Evolutionary conservation across 2,329 filamentous ascomycete species (phyloP).

Genomic region (Arachnomyces sp.): DNA sequence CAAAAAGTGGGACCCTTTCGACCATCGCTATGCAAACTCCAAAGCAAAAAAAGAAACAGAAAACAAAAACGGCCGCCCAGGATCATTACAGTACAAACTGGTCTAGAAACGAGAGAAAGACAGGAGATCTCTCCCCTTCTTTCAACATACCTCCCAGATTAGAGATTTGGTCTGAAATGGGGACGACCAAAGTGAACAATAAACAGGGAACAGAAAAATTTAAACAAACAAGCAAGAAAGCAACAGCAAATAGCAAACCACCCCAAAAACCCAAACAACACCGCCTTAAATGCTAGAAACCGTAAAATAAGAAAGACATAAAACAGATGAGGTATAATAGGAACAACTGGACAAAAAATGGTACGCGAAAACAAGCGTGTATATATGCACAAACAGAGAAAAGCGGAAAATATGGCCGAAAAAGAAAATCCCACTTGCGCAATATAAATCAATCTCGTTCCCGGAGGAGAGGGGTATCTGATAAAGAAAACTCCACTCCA

Average conservation of each 20-base stretch:
- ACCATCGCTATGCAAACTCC: constrained; percentile 9
- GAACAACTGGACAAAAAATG: constrained; percentile 25
- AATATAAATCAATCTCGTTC: no score
- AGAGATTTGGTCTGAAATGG: no score
- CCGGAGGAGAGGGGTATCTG: no score
- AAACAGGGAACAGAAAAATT: constrained; percentile 14
- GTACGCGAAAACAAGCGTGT: constrained; percentile 5
- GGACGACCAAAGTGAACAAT: constrained; percentile 6
- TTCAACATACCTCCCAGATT: no score
- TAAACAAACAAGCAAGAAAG: constrained; percentile 7
- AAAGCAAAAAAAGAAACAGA: constrained; percentile 1
- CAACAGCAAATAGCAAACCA: constrained; percentile 13
- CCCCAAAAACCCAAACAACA: constrained; percentile 12
- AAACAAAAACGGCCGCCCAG: constrained; percentile 1
- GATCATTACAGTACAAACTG: neutral
- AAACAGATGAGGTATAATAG: constrained; percentile 15
- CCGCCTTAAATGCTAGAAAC: constrained; percentile 18
- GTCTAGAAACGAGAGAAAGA: no score
- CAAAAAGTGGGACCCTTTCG: no score
- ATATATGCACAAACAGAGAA: neutral
- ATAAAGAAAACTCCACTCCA: no score
- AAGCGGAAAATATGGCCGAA: constrained; percentile 1
- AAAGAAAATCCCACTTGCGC: neutral
- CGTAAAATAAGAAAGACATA: constrained; percentile 6
- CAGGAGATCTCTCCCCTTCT: no score